A percentile compares a stretch with the other conserved stretches of the same genome.
phyloP scores from a whole-genome alignment of 2,329 filamentous ascomycete genomes.

The Pseudopyrenochaeta lycopersici region DNA sequence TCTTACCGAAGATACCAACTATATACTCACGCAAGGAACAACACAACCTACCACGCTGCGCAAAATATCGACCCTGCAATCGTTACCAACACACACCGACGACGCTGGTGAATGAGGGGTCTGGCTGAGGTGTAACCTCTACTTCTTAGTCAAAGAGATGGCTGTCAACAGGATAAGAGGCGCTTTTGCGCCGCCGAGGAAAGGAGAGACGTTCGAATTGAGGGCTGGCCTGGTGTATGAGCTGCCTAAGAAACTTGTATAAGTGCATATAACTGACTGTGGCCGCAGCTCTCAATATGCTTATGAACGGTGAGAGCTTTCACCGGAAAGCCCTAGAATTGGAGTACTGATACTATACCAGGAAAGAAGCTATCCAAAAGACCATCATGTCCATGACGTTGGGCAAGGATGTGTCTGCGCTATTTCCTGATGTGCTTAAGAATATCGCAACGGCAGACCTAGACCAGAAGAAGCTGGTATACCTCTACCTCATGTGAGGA shows the following conservation, averaged over 20 bases:
- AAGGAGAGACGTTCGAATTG: conserved; percentile 98
- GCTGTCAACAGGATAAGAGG: conserved; percentile 96
- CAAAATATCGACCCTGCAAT: conserved; percentile 1
- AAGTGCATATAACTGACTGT: conserved; percentile 43
- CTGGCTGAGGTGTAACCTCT: conserved; percentile 40
- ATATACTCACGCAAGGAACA: not conserved
- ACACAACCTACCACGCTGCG: conserved; percentile 5
- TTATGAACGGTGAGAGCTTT: conserved; percentile 75
- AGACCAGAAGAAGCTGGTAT: conserved; percentile 99
- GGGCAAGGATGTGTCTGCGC: conserved; percentile 95
- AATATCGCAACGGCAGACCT: conserved; percentile 95
- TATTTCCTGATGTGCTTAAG: conserved; percentile 98
- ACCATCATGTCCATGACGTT: conserved; percentile 99
- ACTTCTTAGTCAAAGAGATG: conserved; percentile 64
- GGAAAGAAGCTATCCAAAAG: conserved; percentile 98
- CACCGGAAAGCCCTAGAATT: not conserved
- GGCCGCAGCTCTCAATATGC: conserved; percentile 88
- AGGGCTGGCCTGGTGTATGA: conserved; percentile 82
- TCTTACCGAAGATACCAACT: not conserved
- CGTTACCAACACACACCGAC: conserved; percentile 11
- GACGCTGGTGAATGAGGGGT: conserved; percentile 44
- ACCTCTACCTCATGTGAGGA: conserved; percentile 90
- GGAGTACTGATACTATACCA: conserved; percentile 52
- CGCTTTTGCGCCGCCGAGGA: conserved; percentile 90
- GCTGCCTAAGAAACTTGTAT: conserved; percentile 5